Conservation (phyloP, 192 early-diverging fungal genomes). For the Coemansia sp. region DNA sequence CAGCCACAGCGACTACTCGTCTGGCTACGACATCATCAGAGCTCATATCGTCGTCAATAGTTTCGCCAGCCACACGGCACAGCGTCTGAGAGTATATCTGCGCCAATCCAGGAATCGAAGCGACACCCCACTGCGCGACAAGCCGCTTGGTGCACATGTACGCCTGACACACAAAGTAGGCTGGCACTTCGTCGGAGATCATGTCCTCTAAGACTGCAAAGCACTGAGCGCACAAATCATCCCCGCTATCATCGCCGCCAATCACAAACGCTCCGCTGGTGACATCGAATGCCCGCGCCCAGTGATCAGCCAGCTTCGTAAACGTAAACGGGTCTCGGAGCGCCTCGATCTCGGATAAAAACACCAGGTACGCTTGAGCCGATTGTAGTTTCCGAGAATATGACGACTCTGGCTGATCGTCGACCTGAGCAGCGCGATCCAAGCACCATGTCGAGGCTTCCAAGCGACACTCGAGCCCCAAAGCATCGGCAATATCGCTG, state of each 20-base stretch:
- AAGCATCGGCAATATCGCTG: background rate
- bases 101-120: conserved; percentile 7
- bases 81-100: conserved; percentile 8
- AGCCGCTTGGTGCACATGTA: conserved; percentile 9
- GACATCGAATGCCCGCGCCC: conserved; percentile 16
- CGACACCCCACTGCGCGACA: background rate
- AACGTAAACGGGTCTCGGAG: conserved; percentile 40
- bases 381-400: background rate
- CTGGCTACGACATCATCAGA: background rate
- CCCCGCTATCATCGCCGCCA: background rate
- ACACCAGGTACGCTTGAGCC: conserved; percentile 18
- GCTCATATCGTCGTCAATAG: background rate
- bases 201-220: conserved; percentile 10
- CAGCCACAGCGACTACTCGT: conserved; percentile 14
- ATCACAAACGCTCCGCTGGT: background rate
- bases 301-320: conserved; percentile 10
- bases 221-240: background rate
- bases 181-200: conserved; percentile 5
- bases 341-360: background rate
- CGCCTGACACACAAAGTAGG: conserved; percentile 36
- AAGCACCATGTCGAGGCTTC: conserved; percentile 7
- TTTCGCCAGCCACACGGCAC: background rate
- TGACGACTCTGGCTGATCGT: background rate
- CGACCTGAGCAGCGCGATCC: background rate
- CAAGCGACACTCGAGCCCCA: conserved; percentile 11